Base-by-base conservation (phyloP, 208 protist species). In the Trypanosoma brucei region DNA sequence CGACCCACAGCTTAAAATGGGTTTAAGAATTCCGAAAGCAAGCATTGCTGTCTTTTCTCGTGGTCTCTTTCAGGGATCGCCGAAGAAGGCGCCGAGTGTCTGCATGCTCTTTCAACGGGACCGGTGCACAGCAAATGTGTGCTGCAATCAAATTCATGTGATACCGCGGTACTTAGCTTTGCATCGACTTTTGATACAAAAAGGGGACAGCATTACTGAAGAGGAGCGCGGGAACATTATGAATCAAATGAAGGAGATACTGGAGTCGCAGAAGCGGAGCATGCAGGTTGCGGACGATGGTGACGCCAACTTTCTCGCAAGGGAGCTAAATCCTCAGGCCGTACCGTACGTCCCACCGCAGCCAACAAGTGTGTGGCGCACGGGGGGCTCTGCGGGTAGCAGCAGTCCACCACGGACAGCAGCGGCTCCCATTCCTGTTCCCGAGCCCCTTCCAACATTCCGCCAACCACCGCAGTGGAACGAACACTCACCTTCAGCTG, bases 91-190 rank as follows among this genome's bases (percentile, higher is more conserved):
- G 7, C 83, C 86, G 8, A 89, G 83, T 66, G 76, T 93, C 9
- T 95, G 88, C 50, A 78, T 95, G 68, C 72, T 95, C 30, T 92
- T 86, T 72, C 88, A 93, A 73, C 73, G 79, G 30, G 75, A 75
- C 58, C 83, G 82, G 40, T 95, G 88, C 75, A 95, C 84, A 49
- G 85, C 86, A 3, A 75, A 69, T 45, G 55, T 74, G 51, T 88
- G 86, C 70, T 95, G 88, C 68, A 95, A 95, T 66, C 88, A 95
- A 45, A 86, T 93, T 57, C 88, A 95, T 76, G 84, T 95, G 31
- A 50, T 67, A 31, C 72, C 78, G 37, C 22, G 55, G 38, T 93
- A 91, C 71, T 72, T 92, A 37, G 62, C 64, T 59, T 55, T 72
- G 36, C 55, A 67, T 37, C 67, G 67, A 35, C 53, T 45, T 7